Conservation (phyloP, 495 filamentous ascomycete species). For the Tuber magnatum region DNA sequence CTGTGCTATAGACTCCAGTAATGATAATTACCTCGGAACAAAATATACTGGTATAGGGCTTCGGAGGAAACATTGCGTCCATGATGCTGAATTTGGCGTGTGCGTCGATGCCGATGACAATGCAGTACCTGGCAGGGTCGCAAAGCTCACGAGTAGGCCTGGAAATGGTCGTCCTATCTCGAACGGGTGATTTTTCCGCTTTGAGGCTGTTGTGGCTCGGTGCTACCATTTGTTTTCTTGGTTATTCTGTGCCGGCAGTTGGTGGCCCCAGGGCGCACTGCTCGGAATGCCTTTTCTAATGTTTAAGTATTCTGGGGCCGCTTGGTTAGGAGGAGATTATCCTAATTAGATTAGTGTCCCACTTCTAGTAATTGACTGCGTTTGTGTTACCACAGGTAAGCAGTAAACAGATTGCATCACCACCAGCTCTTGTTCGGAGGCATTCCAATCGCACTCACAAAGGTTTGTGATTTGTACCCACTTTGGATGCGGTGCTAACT, state of each 20-base stretch:
- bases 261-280: constrained; percentile 7
- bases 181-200: constrained; percentile 61
- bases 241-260: constrained; percentile 57
- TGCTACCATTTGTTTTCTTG: constrained; percentile 50
- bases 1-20: constrained; percentile 55
- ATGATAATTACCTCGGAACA: constrained; percentile 67
- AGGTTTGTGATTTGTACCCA: constrained; percentile 41
- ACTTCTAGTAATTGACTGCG: constrained; percentile 58
- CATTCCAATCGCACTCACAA: constrained; percentile 63
- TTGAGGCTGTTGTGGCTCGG: constrained; percentile 53
- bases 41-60: constrained; percentile 66
- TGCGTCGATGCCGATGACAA: constrained; percentile 55
- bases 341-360: constrained; percentile 61
- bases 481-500: constrained; percentile 4
- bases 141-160: constrained; percentile 57
- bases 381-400: constrained; percentile 53
- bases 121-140: constrained; percentile 63
- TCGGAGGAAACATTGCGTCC: constrained; percentile 62
- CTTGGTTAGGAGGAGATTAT: constrained; percentile 56
- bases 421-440: constrained; percentile 60
- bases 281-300: no score
- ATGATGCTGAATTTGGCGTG: constrained; percentile 57
- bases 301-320: constrained; percentile 47
- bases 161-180: constrained; percentile 56
- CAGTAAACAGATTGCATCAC: no score